Conservation (phyloP, 108 stramenopile genomes). For the Seminavis robusta region DNA sequence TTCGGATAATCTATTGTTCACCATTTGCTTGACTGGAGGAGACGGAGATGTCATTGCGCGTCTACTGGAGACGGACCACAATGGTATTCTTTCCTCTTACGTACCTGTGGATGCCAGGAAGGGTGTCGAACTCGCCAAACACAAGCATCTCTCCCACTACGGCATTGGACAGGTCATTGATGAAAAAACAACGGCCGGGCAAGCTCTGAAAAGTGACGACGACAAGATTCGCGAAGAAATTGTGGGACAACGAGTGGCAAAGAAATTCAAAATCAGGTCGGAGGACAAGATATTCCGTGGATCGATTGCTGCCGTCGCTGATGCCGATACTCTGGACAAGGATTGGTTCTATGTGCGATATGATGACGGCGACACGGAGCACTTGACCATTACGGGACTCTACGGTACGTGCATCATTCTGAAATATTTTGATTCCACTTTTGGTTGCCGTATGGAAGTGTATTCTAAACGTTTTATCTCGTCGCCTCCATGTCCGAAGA, state of each 20-base stretch:
- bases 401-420: slow-evolving; percentile 44
- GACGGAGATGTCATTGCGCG: background rate
- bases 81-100: too few species aligned
- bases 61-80: background rate
- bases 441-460: background rate
- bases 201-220: slow-evolving; percentile 5
- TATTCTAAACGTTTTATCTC: background rate
- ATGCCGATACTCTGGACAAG: slow-evolving; percentile 7
- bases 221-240: slow-evolving; percentile 12
- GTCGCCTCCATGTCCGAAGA: slow-evolving; percentile 11
- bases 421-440: slow-evolving; percentile 1
- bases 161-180: slow-evolving; percentile 34
- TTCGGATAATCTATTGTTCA: background rate
- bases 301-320: slow-evolving; percentile 17
- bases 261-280: slow-evolving; percentile 28
- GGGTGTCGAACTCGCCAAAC: slow-evolving; percentile 22
- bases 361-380: slow-evolving; percentile 71
- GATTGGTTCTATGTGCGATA: slow-evolving; percentile 41
- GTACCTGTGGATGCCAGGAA: too few species aligned
- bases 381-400: slow-evolving; percentile 34
- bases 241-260: slow-evolving; percentile 55
- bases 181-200: background rate
- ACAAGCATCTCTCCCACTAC: slow-evolving; percentile 48
- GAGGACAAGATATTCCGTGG: slow-evolving; percentile 29
- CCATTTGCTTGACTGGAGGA: slow-evolving; percentile 1